Percentiles rank a stretch among this genome's conserved stretches.
These are phyloP conservation scores for Talaromyces amestolkiae DNA, from an alignment of 2,329 filamentous ascomycete genomes.

Conservation along the genomic window DNA sequence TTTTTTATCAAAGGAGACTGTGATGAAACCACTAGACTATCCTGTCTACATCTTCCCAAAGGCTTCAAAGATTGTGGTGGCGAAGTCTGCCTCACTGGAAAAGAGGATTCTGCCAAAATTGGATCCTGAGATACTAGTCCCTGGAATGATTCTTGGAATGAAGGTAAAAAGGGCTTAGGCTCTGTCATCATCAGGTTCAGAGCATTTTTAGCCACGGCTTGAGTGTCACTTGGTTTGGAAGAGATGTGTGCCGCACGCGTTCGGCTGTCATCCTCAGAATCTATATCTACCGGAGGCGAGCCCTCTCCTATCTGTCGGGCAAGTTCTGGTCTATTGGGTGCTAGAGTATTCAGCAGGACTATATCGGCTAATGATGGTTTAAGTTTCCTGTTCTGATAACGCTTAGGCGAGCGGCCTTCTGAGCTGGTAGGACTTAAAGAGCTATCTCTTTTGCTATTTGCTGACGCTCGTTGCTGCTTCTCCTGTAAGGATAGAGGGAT, in stretches of 20 bases:
- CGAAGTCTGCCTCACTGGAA: background rate
- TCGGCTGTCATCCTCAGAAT: constrained; percentile 28
- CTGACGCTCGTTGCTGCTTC: constrained; percentile 23
- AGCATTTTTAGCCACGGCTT: constrained; percentile 4
- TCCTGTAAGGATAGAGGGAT: constrained; percentile 35
- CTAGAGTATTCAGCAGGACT: constrained; percentile 65
- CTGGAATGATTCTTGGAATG: constrained; percentile 10
- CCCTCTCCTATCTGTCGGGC: constrained; percentile 56
- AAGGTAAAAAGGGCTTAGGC: constrained; percentile 10
- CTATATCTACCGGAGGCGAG: constrained; percentile 42
- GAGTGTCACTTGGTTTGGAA: background rate
- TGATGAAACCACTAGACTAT: constrained; percentile 29
- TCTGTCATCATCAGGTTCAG: background rate
- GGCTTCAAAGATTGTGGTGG: background rate
- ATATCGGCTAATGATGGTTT: constrained; percentile 56
- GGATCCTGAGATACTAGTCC: constrained; percentile 11
- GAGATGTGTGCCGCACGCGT: constrained; percentile 4
- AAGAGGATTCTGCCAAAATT: too few species aligned
- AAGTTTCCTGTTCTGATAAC: constrained; percentile 26
- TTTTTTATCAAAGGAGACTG: too few species aligned
- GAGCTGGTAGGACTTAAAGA: constrained; percentile 26
- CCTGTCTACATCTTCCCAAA: constrained; percentile 18
- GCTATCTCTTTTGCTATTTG: constrained; percentile 25
- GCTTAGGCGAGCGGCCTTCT: constrained; percentile 37
- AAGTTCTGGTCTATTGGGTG: constrained; percentile 64